phyloP scores from a whole-genome alignment of 148 eudicot genomes.

The Spergularia marina region DNA sequence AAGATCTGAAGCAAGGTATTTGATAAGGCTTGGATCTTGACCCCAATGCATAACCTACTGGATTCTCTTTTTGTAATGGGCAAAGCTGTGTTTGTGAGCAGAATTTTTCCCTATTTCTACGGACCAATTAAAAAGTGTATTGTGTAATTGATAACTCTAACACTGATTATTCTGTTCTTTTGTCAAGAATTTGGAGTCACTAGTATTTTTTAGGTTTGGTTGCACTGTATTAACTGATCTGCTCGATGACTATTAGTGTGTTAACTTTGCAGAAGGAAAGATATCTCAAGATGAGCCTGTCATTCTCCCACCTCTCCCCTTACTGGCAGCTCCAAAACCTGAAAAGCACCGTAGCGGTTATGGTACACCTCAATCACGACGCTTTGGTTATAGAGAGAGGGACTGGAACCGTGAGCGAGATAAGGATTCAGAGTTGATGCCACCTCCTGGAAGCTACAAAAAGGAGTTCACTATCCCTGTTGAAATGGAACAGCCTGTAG shows the following conservation, averaged over 20 bases:
- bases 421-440: constrained; percentile 97
- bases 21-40: not conserved
- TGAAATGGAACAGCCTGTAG: constrained; percentile 87
- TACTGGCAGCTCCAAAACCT: constrained; percentile 53
- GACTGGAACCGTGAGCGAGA: constrained; percentile 92
- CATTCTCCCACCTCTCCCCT: constrained; percentile 79
- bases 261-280: constrained; percentile 72
- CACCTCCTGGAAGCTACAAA: constrained; percentile 92
- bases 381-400: constrained; percentile 71
- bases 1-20: constrained; percentile 95
- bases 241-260: constrained; percentile 5
- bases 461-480: constrained; percentile 73
- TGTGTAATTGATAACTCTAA: not conserved
- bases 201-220: constrained; percentile 1
- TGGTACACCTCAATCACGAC: constrained; percentile 70
- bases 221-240: constrained; percentile 5
- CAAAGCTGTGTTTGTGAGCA: not conserved
- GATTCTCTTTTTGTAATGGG: not conserved
- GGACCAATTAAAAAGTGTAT: not conserved
- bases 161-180: not conserved
- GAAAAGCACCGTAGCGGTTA: constrained; percentile 64
- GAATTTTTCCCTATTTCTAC: not conserved
- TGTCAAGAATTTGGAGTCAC: not conserved
- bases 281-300: constrained; percentile 83
- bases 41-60: constrained; percentile 5